phyloP scores from a whole-genome alignment of 768 basidiomycete species.

The Trametes meyenii region DNA sequence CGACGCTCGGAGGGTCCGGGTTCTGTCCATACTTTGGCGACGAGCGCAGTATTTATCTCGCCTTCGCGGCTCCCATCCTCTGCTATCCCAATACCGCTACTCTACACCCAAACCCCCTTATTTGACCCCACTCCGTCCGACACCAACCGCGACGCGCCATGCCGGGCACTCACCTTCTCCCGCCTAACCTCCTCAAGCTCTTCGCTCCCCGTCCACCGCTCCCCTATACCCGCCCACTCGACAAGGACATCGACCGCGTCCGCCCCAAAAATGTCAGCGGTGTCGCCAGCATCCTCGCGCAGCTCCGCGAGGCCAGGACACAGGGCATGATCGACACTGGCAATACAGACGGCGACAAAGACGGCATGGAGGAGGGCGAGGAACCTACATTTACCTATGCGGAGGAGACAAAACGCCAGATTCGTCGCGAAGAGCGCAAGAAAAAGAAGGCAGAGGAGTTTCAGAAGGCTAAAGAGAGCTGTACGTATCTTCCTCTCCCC shows the following conservation, averaged over 20 bases:
- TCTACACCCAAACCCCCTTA: constrained; percentile 3
- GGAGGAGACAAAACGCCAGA: constrained; percentile 80
- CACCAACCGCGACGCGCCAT: constrained; percentile 31
- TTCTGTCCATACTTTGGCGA: constrained; percentile 17
- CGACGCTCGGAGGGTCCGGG: constrained; percentile 11
- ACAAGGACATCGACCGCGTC: constrained; percentile 79
- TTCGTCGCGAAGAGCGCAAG: constrained; percentile 77
- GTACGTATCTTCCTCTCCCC: constrained; percentile 49
- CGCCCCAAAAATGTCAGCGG: constrained; percentile 70
- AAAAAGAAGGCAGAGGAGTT: constrained; percentile 77
- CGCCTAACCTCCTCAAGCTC: constrained; percentile 94
- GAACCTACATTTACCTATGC: constrained; percentile 80
- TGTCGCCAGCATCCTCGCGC: constrained; percentile 72
- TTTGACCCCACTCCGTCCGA: constrained; percentile 2
- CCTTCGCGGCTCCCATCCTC: constrained; percentile 1
- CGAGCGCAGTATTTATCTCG: constrained; percentile 21
- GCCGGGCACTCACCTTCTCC: constrained; percentile 85
- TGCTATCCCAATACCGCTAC: neutral
- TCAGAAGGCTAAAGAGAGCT: constrained; percentile 80
- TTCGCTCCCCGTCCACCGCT: constrained; percentile 93
- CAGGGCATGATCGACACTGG: constrained; percentile 57
- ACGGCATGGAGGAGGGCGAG: constrained; percentile 83
- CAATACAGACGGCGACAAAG: constrained; percentile 46
- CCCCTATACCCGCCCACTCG: constrained; percentile 83
- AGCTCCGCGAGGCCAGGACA: constrained; percentile 79